Base-by-base conservation (phyloP, 306 rosid genomes). In the Inga laurina region DNA sequence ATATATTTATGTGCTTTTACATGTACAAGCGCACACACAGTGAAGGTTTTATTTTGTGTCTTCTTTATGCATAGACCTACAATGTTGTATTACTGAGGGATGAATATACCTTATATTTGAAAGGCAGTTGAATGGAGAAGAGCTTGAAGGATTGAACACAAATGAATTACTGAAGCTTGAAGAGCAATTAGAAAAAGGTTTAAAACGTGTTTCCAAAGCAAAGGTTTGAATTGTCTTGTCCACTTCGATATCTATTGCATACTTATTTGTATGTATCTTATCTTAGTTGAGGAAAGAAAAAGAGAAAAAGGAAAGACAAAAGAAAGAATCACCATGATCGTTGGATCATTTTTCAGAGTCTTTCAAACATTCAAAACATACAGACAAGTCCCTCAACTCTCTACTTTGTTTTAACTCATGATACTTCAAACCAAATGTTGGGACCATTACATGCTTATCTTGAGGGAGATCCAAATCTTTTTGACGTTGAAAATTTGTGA, bases 171-270 rank as follows among this genome's bases (percentile, higher is more conserved):
- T 44, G 56, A 72, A 44, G 54, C 75, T 72, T 4, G 37, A 22
- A 49, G 56, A 44, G 27, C 37, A 10, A 43, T 22, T 72, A 18
- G 75, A 72, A 43, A 44, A 7, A 44, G 75, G 56, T 43, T 44
- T 72, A 35, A 72, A 21, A 30, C 56, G 54, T 44, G 54, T 72
- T 22, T 2, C 14, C 35, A 72, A 13, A 44, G 56, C 75, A 44
- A 72, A 72, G 75, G 75, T 72, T 72, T 72, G 75, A 49, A 72
- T 30, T 72, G 66, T 59, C 34, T 43, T 43, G 34, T 24, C 37
- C n/a, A 27, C 54, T 43, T 24, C 68, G 27, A 27, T 10, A 51
- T 51, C 10, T 54, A n/a, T 59, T 59, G 30, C 66, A 59, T n/a
- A 59, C 34, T 22, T 59, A 21, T 59, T 22, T 59, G 66, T 21